A percentile compares a stretch with the other conserved stretches of the same genome.
phyloP scores from a whole-genome alignment of 202 grass and related monocot genomes.

The Setaria italica region DNA sequence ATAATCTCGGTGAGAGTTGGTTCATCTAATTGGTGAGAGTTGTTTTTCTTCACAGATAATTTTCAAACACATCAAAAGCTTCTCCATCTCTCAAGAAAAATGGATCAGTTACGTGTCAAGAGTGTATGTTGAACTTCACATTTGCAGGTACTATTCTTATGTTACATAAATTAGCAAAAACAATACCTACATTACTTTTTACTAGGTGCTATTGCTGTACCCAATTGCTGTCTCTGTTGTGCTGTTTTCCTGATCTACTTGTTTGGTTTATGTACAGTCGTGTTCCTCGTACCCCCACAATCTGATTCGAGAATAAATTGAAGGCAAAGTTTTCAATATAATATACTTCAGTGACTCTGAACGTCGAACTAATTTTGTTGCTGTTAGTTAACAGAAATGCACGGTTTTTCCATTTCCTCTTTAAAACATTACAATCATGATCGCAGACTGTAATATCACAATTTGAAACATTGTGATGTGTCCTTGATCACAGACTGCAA shows the following conservation, averaged over 20 bases:
- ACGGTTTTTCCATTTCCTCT: not conserved
- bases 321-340: not conserved
- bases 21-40: slow-evolving; percentile 15
- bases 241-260: slow-evolving; percentile 28
- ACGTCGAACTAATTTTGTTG: not conserved
- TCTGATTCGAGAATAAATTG: slow-evolving; percentile 22
- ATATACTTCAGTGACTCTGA: not conserved
- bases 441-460: not conserved
- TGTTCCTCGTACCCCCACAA: not conserved
- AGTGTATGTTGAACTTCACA: not conserved
- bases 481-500: not conserved
- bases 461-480: not conserved
- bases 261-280: not conserved
- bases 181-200: not conserved
- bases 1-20: not conserved
- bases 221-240: not conserved
- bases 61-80: not conserved
- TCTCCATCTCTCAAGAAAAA: not conserved
- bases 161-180: not conserved
- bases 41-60: not conserved
- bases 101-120: not conserved
- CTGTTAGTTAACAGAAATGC: not conserved
- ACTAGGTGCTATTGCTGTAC: not conserved
- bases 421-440: not conserved
- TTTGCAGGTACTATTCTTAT: not conserved